Conservation (phyloP, 2,329 filamentous ascomycete genomes). For the Akanthomyces muscarius region DNA sequence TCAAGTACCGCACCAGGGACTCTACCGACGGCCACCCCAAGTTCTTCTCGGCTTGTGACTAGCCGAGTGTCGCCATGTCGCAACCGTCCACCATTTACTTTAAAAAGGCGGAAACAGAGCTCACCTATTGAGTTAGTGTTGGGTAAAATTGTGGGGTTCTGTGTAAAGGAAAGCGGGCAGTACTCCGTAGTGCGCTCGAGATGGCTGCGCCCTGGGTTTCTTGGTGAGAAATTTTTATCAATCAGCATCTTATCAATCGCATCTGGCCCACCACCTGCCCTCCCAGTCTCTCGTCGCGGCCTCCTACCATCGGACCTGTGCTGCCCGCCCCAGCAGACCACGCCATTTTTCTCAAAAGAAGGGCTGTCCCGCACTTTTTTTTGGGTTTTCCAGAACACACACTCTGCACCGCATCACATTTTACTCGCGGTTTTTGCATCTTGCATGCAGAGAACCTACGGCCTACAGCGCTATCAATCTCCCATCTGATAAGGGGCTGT, state of each 20-base stretch:
- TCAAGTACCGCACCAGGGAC: neutral
- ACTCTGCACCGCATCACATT: conserved; percentile 7
- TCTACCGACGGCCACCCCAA: neutral
- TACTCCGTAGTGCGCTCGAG: neutral
- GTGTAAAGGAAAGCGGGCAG: conserved; percentile 3
- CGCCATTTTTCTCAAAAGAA: conserved; percentile 14
- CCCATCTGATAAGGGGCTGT: conserved; percentile 9
- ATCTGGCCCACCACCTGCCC: conserved; percentile 34
- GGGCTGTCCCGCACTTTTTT: conserved; percentile 15
- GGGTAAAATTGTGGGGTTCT: conserved; percentile 13
- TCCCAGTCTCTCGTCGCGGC: conserved; percentile 1
- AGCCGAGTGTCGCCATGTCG: conserved; percentile 7
- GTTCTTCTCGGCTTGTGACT: neutral
- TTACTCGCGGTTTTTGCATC: neutral
- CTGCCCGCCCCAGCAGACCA: conserved; percentile 2
- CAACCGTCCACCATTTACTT: neutral
- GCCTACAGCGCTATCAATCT: neutral
- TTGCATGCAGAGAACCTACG: neutral
- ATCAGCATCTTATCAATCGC: conserved; percentile 38
- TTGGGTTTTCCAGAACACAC: conserved; percentile 6
- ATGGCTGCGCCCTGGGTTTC: neutral
- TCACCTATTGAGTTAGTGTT: conserved; percentile 2
- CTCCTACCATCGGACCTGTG: conserved; percentile 18
- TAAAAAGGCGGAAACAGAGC: conserved; percentile 1
- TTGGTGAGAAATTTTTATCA: conserved; percentile 18